Base-by-base conservation (phyloP, 208 protist genomes). In the Wallacemonas rigidus region DNA sequence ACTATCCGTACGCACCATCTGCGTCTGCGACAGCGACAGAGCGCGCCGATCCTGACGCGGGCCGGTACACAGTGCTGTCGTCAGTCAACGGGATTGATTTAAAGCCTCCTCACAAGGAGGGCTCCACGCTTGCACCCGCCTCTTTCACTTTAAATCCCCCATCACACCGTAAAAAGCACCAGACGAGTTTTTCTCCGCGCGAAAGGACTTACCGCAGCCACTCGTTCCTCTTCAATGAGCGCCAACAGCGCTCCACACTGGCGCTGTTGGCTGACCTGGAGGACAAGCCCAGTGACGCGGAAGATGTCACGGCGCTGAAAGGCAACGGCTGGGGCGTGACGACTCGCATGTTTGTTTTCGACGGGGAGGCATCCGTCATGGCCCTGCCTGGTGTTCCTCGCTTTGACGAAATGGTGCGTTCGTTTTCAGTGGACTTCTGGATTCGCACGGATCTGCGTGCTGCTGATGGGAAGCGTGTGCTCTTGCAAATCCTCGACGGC, bases 401-500 rank as follows among this genome's bases (percentile, higher is more conserved):
- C 45, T 91, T 97, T 57, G 90, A 97, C 48, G 86, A 97, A 63
- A 54, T 97, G 36, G 76, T 97, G 14, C 88, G 89, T 6, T 81
- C 80, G 41, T 92, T 94, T 41, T 77, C 75, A 11, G 72, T 97
- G 9, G 92, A 97, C 80, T 95, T 97, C 56, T 97, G 92, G 90
- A 83, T 97, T 41, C 85, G 86, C 55, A 93, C 83, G 1, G 89
- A 93, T 77, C 74, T 82, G 48, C 74, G 72, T 41, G 74, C 80
- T 8, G 38, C 60, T 0, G 81, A 86, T 40, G 81, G 80, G 41
- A 88, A 88, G 51, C 80, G 85, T 35, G 82, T 91, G 5, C 48
- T 97, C 6, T 11, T 97, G 35, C 86, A 97, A 48, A 90, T 97
- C n/a, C 84, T 90, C 72, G 89, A 97, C 47, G 89, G 89, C 3